Percentiles rank a stretch among this genome's conserved stretches.
phyloP scores from a whole-genome alignment of 1,139 yeast species.

The Saccharomyces hybrid region DNA sequence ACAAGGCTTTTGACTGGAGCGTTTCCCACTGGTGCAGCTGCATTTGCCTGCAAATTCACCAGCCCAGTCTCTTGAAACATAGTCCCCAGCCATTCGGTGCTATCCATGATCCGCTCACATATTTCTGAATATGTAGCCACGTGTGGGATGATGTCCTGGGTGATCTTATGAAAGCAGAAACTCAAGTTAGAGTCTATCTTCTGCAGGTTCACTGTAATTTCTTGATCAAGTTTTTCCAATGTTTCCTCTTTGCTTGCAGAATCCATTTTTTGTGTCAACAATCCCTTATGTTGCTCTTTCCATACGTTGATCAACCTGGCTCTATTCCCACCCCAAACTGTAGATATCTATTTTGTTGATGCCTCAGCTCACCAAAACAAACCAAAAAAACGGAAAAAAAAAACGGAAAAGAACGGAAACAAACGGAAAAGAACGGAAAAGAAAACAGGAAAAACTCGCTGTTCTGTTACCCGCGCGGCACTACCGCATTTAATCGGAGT shows the following conservation, averaged over 20 bases:
- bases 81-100: constrained; percentile 25
- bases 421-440: not conserved
- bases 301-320: not conserved
- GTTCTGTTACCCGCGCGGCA: not conserved
- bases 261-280: not conserved
- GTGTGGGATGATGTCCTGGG: constrained; percentile 28
- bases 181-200: constrained; percentile 55
- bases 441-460: not conserved
- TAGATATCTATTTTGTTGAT: not conserved
- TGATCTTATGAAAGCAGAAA: constrained; percentile 26
- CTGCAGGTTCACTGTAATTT: constrained; percentile 69
- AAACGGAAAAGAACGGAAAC: not conserved
- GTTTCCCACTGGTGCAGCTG: constrained; percentile 6
- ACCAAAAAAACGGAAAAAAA: not conserved
- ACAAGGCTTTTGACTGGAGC: constrained; percentile 7
- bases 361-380: not conserved
- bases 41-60: constrained; percentile 18
- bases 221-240: constrained; percentile 69
- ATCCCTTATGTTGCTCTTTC: not conserved
- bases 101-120: constrained; percentile 28
- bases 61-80: constrained; percentile 29
- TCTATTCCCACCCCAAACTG: not conserved
- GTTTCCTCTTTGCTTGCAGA: not conserved
- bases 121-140: constrained; percentile 24
- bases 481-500: not conserved